Conservation (phyloP, 2,329 filamentous ascomycete species). For the Cytospora leucostoma region DNA sequence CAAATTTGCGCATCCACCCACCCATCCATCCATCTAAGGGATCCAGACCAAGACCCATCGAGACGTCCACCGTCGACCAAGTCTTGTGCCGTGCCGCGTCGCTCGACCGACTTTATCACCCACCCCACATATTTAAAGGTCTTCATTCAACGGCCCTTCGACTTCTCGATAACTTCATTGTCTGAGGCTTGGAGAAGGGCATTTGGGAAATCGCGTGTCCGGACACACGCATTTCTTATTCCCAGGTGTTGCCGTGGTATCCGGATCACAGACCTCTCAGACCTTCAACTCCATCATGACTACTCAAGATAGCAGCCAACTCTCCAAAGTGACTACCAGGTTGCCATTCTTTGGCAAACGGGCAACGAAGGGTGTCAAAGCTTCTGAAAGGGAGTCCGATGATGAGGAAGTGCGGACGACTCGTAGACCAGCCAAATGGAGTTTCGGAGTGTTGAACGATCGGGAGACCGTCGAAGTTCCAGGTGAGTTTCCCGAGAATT, state of each 20-base stretch:
- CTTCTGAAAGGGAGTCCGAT: constrained; percentile 5
- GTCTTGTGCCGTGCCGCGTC: neutral
- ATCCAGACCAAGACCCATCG: neutral
- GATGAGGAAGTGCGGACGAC: constrained; percentile 13
- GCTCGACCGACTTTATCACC: constrained; percentile 2
- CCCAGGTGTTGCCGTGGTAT: neutral
- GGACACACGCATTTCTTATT: neutral
- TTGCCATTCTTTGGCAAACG: constrained; percentile 14
- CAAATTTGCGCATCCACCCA: neutral
- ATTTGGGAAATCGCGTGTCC: neutral
- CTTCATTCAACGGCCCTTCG: neutral
- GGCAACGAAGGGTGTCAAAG: neutral
- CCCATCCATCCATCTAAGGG: neutral
- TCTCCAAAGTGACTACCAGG: constrained; percentile 8
- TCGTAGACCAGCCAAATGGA: constrained; percentile 48
- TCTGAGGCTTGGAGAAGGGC: neutral
- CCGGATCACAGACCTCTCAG: neutral
- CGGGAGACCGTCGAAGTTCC: constrained; percentile 82
- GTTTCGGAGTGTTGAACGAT: constrained; percentile 82
- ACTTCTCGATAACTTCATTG: neutral
- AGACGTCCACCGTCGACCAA: neutral
- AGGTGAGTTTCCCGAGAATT: constrained; percentile 51
- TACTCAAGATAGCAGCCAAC: neutral
- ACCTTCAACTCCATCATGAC: constrained; percentile 7
- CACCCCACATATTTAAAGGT: neutral